These are phyloP conservation scores for Chenopodium quinoa DNA, from an alignment of 148 eudicot genomes.

Conservation along the genomic window DNA sequence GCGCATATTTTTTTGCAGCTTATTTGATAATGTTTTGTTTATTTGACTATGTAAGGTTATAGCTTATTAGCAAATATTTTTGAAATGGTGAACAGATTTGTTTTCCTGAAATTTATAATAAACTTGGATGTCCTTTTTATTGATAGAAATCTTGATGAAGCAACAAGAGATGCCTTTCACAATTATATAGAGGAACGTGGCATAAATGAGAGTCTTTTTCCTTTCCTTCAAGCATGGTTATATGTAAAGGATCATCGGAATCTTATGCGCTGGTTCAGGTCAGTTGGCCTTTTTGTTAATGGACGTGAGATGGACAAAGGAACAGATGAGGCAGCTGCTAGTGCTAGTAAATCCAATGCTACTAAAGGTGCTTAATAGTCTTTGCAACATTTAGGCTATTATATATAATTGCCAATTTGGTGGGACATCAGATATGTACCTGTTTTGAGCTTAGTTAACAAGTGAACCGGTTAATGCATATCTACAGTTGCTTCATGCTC, in stretches of 20 bases:
- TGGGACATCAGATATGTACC: not conserved
- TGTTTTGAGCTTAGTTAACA: not conserved
- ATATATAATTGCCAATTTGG: slow-evolving; percentile 4
- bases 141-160: slow-evolving; percentile 55
- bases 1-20: not conserved
- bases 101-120: not conserved
- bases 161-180: slow-evolving; percentile 64
- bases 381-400: not conserved
- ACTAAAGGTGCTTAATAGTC: not conserved
- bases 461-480: not conserved
- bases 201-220: slow-evolving; percentile 64
- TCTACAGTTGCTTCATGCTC: not conserved
- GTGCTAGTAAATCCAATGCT: slow-evolving; percentile 1
- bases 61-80: slow-evolving; percentile 4
- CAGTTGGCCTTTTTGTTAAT: slow-evolving; percentile 45
- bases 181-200: slow-evolving; percentile 65
- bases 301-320: slow-evolving; percentile 28
- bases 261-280: slow-evolving; percentile 60
- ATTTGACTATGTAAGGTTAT: not conserved
- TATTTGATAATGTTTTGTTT: not conserved
- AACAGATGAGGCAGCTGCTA: slow-evolving; percentile 14
- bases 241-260: slow-evolving; percentile 68
- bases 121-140: not conserved
- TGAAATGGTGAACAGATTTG: not conserved
- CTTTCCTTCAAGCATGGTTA: slow-evolving; percentile 81